These are phyloP conservation scores for Gynochthodes officinalis DNA, from an alignment of 257 asterid species.

Conservation along the genomic window DNA sequence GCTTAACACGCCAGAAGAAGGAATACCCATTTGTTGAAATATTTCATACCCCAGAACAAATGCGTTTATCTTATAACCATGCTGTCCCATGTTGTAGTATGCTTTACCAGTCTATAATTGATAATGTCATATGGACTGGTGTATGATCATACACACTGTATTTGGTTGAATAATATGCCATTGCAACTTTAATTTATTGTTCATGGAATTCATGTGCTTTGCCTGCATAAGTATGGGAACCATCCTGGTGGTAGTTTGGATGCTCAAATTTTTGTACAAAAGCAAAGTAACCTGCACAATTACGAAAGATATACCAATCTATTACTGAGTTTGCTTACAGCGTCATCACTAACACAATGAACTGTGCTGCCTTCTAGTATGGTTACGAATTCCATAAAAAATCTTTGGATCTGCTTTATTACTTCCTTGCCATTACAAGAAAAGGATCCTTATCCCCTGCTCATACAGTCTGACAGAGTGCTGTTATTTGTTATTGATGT, in stretches of 20 bases:
- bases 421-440: too few relatives aligned
- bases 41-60: conserved; percentile 88
- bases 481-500: neutral
- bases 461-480: too few relatives aligned
- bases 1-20: conserved; percentile 83
- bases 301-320: too few relatives aligned
- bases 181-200: neutral
- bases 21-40: conserved; percentile 89
- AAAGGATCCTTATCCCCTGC: too few relatives aligned
- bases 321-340: too few relatives aligned
- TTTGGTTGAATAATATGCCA: neutral
- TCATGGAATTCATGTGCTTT: neutral
- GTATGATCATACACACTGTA: neutral
- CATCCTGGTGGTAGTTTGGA: neutral
- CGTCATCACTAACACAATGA: too few relatives aligned
- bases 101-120: conserved; percentile 4
- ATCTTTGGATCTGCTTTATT: too few relatives aligned
- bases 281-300: too few relatives aligned
- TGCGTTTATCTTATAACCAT: conserved; percentile 19
- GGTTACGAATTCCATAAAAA: too few relatives aligned
- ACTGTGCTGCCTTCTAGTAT: too few relatives aligned
- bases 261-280: too few relatives aligned
- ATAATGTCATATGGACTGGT: neutral
- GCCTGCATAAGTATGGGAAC: neutral
- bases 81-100: neutral